A percentile compares a stretch with the other conserved stretches of the same genome.
Evolutionary conservation across 768 basidiomycete species (phyloP).

Genomic region (Russula lepida): DNA sequence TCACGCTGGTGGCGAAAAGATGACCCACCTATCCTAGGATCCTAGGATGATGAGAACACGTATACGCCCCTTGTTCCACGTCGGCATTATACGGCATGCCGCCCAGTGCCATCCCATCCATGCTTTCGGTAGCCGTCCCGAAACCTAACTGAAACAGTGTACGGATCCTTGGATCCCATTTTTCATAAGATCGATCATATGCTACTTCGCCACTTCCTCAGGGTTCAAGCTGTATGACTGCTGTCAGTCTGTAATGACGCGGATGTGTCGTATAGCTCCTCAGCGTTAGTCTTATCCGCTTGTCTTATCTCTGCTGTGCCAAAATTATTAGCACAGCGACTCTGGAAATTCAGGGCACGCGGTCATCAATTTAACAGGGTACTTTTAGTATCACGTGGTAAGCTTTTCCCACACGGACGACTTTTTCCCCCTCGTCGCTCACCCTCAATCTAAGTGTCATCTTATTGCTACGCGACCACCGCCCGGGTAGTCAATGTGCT

Average conservation of each 20-base stretch:
- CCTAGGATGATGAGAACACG: not conserved
- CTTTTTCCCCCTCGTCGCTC: not conserved
- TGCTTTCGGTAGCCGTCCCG: not conserved
- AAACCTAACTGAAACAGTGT: not conserved
- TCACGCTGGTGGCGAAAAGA: not conserved
- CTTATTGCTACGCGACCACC: conserved; percentile 16
- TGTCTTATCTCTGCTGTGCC: too few species aligned
- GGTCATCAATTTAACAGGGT: not conserved
- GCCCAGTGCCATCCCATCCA: not conserved
- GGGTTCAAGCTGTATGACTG: not conserved
- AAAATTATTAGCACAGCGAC: too few species aligned
- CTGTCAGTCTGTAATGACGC: not conserved
- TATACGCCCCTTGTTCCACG: not conserved
- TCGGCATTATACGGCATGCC: not conserved
- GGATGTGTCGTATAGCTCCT: not conserved
- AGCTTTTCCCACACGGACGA: not conserved
- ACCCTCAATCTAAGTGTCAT: conserved; percentile 6
- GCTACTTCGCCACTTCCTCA: not conserved
- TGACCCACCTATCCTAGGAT: conserved; percentile 5
- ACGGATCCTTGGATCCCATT: too few species aligned
- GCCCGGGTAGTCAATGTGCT: not conserved
- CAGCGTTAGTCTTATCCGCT: not conserved
- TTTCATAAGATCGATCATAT: not conserved
- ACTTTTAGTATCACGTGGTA: not conserved
- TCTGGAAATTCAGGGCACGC: conserved; percentile 1